Percentiles rank a stretch among this genome's conserved stretches.
These are phyloP conservation scores for Cercospora sp. DNA, from an alignment of 2,329 filamentous ascomycete genomes.

Conservation along the genomic window DNA sequence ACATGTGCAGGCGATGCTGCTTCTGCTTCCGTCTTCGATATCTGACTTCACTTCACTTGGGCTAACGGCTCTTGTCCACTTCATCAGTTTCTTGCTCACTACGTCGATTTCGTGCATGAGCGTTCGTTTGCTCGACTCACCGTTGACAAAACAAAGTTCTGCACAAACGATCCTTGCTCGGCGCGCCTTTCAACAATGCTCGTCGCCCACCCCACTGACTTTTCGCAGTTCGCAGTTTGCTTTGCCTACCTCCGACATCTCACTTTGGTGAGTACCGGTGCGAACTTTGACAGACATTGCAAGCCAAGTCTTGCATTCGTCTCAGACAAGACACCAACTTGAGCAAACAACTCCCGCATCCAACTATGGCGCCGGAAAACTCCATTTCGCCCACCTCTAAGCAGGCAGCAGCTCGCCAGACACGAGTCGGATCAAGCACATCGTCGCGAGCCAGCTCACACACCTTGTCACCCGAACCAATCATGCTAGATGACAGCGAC, in stretches of 20 bases:
- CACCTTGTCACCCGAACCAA: background rate
- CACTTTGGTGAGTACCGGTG: background rate
- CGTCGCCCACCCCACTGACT: background rate
- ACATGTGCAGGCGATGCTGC: background rate
- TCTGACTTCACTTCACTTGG: background rate
- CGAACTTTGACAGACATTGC: background rate
- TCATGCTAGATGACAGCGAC: background rate
- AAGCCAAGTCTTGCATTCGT: background rate
- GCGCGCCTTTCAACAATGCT: background rate
- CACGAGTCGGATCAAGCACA: too few relatives aligned
- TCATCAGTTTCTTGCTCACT: background rate
- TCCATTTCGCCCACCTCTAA: background rate
- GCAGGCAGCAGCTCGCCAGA: too few relatives aligned
- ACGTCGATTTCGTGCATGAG: background rate
- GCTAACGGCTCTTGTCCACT: background rate
- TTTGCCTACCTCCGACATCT: background rate
- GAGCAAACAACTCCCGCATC: background rate
- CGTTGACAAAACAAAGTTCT: background rate
- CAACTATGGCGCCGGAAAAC: background rate
- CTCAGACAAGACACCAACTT: background rate
- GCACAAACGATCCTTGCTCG: background rate
- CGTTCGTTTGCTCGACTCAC: background rate
- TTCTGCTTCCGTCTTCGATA: background rate
- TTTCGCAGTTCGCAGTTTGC: background rate
- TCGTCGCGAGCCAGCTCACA: background rate